These are phyloP conservation scores for Kalaharituber pfeilii DNA, from an alignment of 2,329 filamentous ascomycete species.

Conservation along the genomic window DNA sequence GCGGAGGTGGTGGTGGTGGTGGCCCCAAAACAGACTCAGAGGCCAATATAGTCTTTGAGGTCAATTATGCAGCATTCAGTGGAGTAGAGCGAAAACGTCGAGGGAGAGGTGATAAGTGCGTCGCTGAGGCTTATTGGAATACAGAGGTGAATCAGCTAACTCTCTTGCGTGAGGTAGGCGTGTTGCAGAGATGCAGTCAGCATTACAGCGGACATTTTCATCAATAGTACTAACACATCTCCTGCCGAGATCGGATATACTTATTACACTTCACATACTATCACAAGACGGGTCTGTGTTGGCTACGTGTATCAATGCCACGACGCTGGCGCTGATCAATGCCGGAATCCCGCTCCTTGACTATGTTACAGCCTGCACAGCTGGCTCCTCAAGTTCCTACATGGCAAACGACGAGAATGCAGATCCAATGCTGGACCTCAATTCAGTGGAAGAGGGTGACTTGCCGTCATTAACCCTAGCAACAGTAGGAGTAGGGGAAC, in stretches of 20 bases:
- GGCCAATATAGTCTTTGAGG: constrained; percentile 48
- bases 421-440: constrained; percentile 66
- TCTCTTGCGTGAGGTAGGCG: constrained; percentile 41
- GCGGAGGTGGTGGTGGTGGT: constrained; percentile 29
- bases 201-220: constrained; percentile 59
- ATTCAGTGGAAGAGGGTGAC: constrained; percentile 66
- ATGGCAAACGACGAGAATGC: constrained; percentile 47
- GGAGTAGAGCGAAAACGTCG: constrained; percentile 68
- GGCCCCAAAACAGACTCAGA: constrained; percentile 22
- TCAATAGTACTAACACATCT: constrained; percentile 67
- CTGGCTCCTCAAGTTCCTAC: constrained; percentile 56
- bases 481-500: constrained; percentile 56
- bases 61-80: constrained; percentile 74
- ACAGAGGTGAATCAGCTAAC: too few relatives aligned
- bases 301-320: constrained; percentile 76
- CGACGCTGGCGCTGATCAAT: constrained; percentile 80
- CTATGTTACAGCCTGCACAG: constrained; percentile 75
- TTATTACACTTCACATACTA: constrained; percentile 68
- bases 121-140: too few relatives aligned
- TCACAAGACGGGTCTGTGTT: constrained; percentile 80
- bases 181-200: constrained; percentile 62
- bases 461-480: constrained; percentile 76
- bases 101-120: constrained; percentile 60
- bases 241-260: constrained; percentile 75
- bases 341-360: constrained; percentile 91